These are phyloP conservation scores for Triadica sebifera DNA, from an alignment of 345 rosid genomes.

Conservation along the genomic window DNA sequence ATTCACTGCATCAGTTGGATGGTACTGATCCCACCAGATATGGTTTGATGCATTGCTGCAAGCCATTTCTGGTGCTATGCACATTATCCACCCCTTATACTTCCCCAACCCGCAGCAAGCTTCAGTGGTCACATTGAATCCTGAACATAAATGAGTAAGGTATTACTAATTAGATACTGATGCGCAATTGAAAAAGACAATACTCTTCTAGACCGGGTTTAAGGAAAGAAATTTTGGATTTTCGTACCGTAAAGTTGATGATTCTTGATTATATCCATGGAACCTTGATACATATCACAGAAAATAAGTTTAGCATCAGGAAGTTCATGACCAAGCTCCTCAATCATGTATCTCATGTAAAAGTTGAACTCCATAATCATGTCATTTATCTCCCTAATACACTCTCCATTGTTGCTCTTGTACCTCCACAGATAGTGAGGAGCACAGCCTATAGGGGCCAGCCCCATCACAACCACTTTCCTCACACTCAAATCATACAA, in stretches of 20 bases:
- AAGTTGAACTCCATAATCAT: conserved; percentile 77
- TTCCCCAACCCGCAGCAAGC: conserved; percentile 91
- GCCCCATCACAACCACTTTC: conserved; percentile 78
- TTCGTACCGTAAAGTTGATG: conserved; percentile 58
- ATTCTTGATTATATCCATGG: conserved; percentile 78
- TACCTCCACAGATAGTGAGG: conserved; percentile 80
- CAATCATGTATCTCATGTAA: conserved; percentile 62
- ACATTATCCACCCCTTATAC: conserved; percentile 80
- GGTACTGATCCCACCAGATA: conserved; percentile 94
- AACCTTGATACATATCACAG: conserved; percentile 77
- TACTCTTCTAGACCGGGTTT: conserved; percentile 22
- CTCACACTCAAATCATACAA: conserved; percentile 66
- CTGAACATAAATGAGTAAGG: conserved; percentile 30
- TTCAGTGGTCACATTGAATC: conserved; percentile 63
- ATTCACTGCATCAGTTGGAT: conserved; percentile 82
- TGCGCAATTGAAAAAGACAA: too few species aligned
- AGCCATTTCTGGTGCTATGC: conserved; percentile 78
- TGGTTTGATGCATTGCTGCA: conserved; percentile 60
- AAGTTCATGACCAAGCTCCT: conserved; percentile 60
- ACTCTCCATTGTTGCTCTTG: conserved; percentile 66
- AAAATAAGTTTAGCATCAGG: conserved; percentile 51
- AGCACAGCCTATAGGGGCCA: conserved; percentile 87
- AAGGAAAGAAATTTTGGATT: conserved; percentile 17
- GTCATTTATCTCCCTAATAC: conserved; percentile 70
- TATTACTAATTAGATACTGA: too few species aligned